phyloP scores from a whole-genome alignment of 179 eudicot species.

The Carnegiea gigantea region DNA sequence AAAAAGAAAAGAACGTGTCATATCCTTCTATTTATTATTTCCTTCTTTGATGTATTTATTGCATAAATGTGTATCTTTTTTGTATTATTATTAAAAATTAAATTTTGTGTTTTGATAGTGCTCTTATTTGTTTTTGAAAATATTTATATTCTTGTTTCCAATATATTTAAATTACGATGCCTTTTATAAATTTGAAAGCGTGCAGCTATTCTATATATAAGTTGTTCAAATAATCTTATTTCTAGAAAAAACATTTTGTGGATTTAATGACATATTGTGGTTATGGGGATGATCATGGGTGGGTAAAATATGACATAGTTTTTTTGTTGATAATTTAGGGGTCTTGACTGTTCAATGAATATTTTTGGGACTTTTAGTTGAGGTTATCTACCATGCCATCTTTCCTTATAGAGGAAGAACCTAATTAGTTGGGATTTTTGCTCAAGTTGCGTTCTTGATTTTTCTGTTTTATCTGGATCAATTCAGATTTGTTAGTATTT shows the following conservation, averaged over 20 bases:
- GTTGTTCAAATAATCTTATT: too few species aligned
- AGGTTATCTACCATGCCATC: not conserved
- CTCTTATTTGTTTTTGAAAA: too few species aligned
- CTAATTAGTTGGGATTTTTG: not conserved
- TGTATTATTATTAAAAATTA: too few species aligned
- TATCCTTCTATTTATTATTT: too few species aligned
- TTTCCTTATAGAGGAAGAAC: not conserved
- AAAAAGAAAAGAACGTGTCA: too few species aligned
- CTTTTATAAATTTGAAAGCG: too few species aligned
- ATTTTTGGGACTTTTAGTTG: not conserved
- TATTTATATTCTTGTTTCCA: too few species aligned
- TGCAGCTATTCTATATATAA: too few species aligned
- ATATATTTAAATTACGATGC: too few species aligned
- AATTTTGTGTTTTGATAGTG: too few species aligned
- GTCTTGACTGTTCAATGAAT: not conserved
- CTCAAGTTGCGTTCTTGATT: conserved; percentile 12
- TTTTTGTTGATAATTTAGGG: not conserved
- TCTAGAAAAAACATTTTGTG: not conserved
- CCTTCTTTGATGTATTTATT: too few species aligned
- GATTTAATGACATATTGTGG: not conserved
- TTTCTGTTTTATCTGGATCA: conserved; percentile 3
- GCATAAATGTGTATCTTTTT: too few species aligned
- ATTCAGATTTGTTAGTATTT: conserved; percentile 3
- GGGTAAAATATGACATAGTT: conserved; percentile 1
- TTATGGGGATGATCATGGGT: conserved; percentile 9